Conservation (phyloP, 306 rosid species). For the Purshia tridentata region DNA sequence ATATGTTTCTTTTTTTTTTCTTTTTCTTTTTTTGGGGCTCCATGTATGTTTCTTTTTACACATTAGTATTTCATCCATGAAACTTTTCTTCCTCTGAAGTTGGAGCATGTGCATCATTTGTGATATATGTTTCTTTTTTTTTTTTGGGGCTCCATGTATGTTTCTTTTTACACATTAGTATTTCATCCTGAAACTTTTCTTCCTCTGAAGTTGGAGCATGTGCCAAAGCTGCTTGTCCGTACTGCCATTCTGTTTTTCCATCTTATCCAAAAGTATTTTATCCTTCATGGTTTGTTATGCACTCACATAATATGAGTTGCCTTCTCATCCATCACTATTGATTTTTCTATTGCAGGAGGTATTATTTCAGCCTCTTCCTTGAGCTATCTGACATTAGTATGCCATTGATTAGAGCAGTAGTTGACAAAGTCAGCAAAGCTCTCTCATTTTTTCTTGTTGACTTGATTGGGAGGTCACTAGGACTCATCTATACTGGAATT, state of each 20-base stretch:
- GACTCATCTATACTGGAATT: constrained; percentile 90
- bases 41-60: too few relatives aligned
- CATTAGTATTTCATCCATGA: too few relatives aligned
- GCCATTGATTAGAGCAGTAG: constrained; percentile 69
- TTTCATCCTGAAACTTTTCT: background rate
- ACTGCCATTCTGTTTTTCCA: background rate
- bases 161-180: too few relatives aligned
- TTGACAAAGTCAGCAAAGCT: constrained; percentile 70
- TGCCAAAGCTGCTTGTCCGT: background rate
- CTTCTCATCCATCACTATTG: constrained; percentile 16
- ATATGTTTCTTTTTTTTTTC: too few relatives aligned
- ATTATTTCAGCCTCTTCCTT: constrained; percentile 86
- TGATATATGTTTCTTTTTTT: too few relatives aligned
- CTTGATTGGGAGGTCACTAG: constrained; percentile 92
- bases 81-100: too few relatives aligned
- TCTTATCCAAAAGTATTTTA: constrained; percentile 3
- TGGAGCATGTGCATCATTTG: too few relatives aligned
- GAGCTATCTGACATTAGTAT: constrained; percentile 81
- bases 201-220: background rate
- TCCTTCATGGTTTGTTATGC: background rate
- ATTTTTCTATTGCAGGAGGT: constrained; percentile 61
- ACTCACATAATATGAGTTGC: background rate
- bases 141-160: too few relatives aligned
- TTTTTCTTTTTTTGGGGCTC: too few relatives aligned
- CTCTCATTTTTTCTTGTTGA: constrained; percentile 76